These are phyloP conservation scores for Sclerotinia glacialis DNA, from an alignment of 2,329 filamentous ascomycete species.

Conservation along the genomic window DNA sequence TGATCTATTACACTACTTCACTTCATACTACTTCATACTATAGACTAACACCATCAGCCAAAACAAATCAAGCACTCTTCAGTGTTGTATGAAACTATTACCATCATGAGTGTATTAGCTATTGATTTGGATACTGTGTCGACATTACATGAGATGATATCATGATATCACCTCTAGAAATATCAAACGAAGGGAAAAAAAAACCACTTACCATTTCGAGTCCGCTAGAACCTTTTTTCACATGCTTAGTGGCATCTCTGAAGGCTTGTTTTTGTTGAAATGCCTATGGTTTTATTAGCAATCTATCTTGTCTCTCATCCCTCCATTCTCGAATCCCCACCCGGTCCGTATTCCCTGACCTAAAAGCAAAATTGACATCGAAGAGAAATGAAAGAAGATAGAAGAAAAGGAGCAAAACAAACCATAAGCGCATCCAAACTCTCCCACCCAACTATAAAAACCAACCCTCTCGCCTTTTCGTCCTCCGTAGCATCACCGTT, in stretches of 20 bases:
- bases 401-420: neutral
- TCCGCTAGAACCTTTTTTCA: conserved; percentile 18
- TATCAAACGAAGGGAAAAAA: neutral
- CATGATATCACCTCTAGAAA: neutral
- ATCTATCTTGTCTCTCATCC: neutral
- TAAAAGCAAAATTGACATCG: too few species aligned
- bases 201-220: conserved; percentile 11
- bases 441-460: conserved; percentile 31
- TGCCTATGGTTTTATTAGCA: neutral
- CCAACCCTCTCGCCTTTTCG: conserved; percentile 25
- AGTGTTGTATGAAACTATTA: too few species aligned
- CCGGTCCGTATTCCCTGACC: neutral
- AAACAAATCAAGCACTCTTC: too few species aligned
- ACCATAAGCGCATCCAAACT: conserved; percentile 31
- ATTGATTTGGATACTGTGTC: too few species aligned
- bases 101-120: too few species aligned
- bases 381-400: too few species aligned
- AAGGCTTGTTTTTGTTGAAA: conserved; percentile 32
- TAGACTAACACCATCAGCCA: too few species aligned
- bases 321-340: too few species aligned
- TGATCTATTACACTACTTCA: too few species aligned
- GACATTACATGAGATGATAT: too few species aligned
- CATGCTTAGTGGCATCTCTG: conserved; percentile 21
- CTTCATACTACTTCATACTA: too few species aligned
- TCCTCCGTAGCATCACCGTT: neutral